A percentile compares a stretch with the other conserved stretches of the same genome.
These are phyloP conservation scores for Globisporangium solare DNA, from an alignment of 352 stramenopile genomes.

Conservation along the genomic window DNA sequence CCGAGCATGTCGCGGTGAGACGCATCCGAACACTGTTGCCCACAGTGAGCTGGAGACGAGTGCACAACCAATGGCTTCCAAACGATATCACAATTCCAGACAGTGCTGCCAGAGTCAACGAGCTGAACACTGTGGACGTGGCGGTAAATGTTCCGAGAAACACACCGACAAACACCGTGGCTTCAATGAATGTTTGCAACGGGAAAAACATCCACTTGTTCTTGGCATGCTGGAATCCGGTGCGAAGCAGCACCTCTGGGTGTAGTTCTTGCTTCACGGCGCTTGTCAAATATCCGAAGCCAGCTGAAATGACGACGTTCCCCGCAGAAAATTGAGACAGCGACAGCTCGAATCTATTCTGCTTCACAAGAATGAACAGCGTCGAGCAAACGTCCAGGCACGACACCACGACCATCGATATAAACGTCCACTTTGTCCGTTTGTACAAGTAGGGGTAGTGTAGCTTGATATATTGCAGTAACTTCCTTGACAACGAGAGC, in stretches of 20 bases:
- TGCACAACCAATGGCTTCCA: constrained; percentile 64
- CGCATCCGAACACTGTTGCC: constrained; percentile 46
- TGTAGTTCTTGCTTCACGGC: constrained; percentile 56
- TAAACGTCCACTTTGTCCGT: constrained; percentile 74
- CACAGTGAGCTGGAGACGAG: constrained; percentile 51
- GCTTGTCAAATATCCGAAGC: constrained; percentile 64
- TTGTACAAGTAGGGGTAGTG: constrained; percentile 62
- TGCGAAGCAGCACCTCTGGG: constrained; percentile 47
- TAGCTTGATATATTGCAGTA: constrained; percentile 24
- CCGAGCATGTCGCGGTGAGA: constrained; percentile 65
- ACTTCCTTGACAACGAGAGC: constrained; percentile 13
- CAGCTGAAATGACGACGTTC: constrained; percentile 64
- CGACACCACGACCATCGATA: constrained; percentile 63
- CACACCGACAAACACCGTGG: constrained; percentile 60
- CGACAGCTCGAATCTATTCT: constrained; percentile 34
- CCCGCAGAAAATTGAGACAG: constrained; percentile 74
- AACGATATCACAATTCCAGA: constrained; percentile 75
- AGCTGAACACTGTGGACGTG: constrained; percentile 70
- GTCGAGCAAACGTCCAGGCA: constrained; percentile 68
- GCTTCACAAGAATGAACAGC: constrained; percentile 39
- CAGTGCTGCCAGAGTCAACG: constrained; percentile 60
- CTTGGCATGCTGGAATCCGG: constrained; percentile 50
- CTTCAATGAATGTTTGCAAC: constrained; percentile 73
- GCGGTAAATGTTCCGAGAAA: constrained; percentile 72
- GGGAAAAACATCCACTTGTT: constrained; percentile 77